Evolutionary conservation across 768 basidiomycete genomes (phyloP).

Genomic region (Tylopilus sp.): DNA sequence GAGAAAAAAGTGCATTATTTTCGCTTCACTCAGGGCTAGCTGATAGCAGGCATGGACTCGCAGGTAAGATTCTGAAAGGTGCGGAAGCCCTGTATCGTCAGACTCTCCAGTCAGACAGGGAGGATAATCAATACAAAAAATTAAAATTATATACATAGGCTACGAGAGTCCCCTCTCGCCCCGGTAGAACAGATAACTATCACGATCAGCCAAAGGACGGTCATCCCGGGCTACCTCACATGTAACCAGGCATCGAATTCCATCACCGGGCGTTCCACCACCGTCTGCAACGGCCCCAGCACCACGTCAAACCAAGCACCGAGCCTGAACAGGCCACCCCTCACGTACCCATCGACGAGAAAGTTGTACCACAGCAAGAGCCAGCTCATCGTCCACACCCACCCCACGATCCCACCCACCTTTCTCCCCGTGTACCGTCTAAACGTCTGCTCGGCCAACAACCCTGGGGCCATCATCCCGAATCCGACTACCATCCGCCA

Average conservation of each 20-base stretch:
- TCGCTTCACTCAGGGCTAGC: too few relatives aligned
- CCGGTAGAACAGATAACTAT: too few relatives aligned
- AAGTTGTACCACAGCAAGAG: neutral
- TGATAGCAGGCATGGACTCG: too few relatives aligned
- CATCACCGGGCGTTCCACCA: neutral
- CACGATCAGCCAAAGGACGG: too few relatives aligned
- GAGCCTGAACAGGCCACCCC: neutral
- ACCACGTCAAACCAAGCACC: neutral
- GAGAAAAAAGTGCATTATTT: too few relatives aligned
- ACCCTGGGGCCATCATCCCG: neutral
- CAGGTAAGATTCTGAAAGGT: too few relatives aligned
- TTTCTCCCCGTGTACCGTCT: neutral
- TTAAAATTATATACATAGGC: too few relatives aligned
- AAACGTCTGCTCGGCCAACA: neutral
- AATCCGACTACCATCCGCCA: neutral
- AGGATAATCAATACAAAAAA: too few relatives aligned
- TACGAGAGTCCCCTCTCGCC: too few relatives aligned
- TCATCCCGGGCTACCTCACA: neutral
- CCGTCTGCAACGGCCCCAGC: neutral
- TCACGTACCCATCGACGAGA: neutral
- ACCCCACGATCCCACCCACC: neutral
- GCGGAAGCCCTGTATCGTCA: too few relatives aligned
- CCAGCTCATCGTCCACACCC: neutral
- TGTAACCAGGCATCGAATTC: neutral
- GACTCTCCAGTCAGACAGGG: too few relatives aligned